Evolutionary conservation across 371 early-diverging fungal species (phyloP).

Genomic region (Amoeboaphelidium protococcarum): DNA sequence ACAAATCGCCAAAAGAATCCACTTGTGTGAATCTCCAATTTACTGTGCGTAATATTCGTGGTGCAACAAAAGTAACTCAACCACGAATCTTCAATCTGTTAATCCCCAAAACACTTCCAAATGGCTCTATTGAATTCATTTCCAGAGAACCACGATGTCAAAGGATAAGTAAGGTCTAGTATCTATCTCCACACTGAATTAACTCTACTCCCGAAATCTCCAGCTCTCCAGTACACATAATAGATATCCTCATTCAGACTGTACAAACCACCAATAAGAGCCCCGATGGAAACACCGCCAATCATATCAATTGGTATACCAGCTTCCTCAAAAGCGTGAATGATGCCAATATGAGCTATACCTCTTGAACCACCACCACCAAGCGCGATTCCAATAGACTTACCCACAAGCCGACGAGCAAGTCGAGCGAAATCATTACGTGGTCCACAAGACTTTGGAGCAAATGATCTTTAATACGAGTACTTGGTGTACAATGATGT

Average conservation of each 20-base stretch:
- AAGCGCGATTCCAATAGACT: slow-evolving; percentile 92
- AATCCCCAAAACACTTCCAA: slow-evolving; percentile 75
- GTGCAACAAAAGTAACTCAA: slow-evolving; percentile 88
- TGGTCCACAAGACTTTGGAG: not conserved
- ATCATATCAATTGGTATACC: slow-evolving; percentile 88
- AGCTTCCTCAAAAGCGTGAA: slow-evolving; percentile 91
- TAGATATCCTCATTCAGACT: slow-evolving; percentile 68
- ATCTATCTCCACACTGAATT: slow-evolving; percentile 64
- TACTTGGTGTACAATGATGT: not conserved
- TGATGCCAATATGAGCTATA: slow-evolving; percentile 81
- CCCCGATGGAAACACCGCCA: slow-evolving; percentile 95
- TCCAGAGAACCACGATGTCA: slow-evolving; percentile 63
- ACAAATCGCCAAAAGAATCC: slow-evolving; percentile 95
- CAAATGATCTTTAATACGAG: not conserved
- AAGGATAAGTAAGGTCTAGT: slow-evolving; percentile 88
- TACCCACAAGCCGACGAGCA: slow-evolving; percentile 71
- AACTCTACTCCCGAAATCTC: slow-evolving; percentile 54
- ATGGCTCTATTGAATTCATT: slow-evolving; percentile 85
- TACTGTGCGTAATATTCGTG: slow-evolving; percentile 83
- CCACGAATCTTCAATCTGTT: slow-evolving; percentile 95
- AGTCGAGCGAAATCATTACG: slow-evolving; percentile 38
- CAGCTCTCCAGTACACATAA: slow-evolving; percentile 55
- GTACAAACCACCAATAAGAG: slow-evolving; percentile 88
- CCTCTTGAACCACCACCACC: slow-evolving; percentile 99
- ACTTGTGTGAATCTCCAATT: slow-evolving; percentile 66